Evolutionary conservation across 768 basidiomycete species (phyloP), one percentile per base, ranked within the genome.

Genomic region (Boletales sp.): DNA sequence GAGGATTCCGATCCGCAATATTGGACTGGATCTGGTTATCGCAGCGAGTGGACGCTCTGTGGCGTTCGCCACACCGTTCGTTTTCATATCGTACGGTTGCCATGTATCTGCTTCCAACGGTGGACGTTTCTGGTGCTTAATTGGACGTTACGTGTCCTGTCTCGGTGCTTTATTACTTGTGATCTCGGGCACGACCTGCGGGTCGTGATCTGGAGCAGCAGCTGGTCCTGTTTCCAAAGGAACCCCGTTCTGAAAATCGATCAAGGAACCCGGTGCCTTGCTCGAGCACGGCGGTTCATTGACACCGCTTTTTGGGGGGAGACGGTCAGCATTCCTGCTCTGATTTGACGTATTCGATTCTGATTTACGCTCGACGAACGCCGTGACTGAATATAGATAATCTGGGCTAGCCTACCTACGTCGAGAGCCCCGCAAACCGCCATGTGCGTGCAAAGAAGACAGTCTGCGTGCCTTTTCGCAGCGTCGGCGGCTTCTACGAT

Each of bases 201-300:
- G 51, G 60, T 59, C 53, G 13, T 57, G 62, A 65, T 65, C 54
- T 65, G 55, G 57, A 59, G 51, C 57, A 37, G 57, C 57, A 50
- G 32, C 47, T 0, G 39, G 52, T 31, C 34, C 59, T 48, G 61
- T 64, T 62, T 54, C 61, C 61, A 63, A 48, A 62, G 60, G 38
- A 57, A 65, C 63, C 21, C 41, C 8, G 31, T 54, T 55, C 59
- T 53, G 63, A 53, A 65, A 50, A 63, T 65, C 60, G 47, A 62
- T 59, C 48, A 63, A 52, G 62, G 62, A 63, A 63, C 55, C 8
- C 46, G 45, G 63, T 63, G 60, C 63, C 60, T 65, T 55, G 49
- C 25, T 44, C 41, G 48, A 51, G 56, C n/a, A 32, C 46, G 61
- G 58, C 34, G 45, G 38, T 52, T 51, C 52, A 50, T 50, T 44